Evolutionary conservation across 768 basidiomycete genomes (phyloP).

Genomic region (Mycena alexandri): DNA sequence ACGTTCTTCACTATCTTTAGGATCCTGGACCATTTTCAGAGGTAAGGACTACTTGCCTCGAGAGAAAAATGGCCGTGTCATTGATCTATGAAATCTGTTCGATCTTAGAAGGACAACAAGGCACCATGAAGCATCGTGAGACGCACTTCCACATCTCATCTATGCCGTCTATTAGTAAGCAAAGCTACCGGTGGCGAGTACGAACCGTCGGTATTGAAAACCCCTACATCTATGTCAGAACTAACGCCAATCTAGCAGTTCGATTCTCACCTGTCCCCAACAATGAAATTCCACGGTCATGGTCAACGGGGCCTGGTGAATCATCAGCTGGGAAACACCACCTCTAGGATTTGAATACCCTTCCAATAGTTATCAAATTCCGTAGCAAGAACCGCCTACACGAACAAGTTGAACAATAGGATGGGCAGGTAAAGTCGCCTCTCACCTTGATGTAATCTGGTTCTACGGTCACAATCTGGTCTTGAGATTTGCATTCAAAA

Average conservation of each 20-base stretch:
- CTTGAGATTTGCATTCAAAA: neutral
- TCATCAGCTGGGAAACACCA: neutral
- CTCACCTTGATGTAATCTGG: conserved; percentile 56
- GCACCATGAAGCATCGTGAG: neutral
- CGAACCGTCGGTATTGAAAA: conserved; percentile 60
- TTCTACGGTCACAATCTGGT: conserved; percentile 52
- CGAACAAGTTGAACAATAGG: neutral
- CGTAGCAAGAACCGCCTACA: conserved; percentile 46
- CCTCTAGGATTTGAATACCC: conserved; percentile 7
- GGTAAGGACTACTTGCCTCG: conserved; percentile 31
- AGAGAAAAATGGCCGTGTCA: conserved; percentile 60
- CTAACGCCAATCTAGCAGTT: neutral
- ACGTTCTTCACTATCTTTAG: conserved; percentile 36
- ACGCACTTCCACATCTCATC: conserved; percentile 58
- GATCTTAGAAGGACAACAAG: no score
- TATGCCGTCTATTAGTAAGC: conserved; percentile 18
- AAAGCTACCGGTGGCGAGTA: neutral
- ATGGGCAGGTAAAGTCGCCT: neutral
- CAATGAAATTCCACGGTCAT: conserved; percentile 30
- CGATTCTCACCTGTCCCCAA: conserved; percentile 53
- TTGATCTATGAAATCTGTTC: conserved; percentile 54
- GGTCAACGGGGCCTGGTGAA: conserved; percentile 10
- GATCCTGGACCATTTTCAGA: no score
- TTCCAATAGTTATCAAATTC: conserved; percentile 37
- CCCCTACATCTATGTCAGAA: conserved; percentile 20